Evolutionary conservation across 1,139 yeast species (phyloP).

Genomic region (Taiozyma sp.): DNA sequence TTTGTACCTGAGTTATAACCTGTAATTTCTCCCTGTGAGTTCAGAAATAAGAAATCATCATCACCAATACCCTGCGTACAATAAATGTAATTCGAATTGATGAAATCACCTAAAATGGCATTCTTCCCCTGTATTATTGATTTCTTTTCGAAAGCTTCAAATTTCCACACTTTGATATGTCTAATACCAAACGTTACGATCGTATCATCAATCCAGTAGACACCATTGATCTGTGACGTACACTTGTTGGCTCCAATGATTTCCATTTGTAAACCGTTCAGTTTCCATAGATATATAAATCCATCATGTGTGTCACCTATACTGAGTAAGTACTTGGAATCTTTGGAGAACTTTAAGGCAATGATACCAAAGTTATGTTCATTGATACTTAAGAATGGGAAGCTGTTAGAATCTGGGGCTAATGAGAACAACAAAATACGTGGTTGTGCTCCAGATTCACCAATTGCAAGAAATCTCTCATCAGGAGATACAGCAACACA

Average conservation of each 20-base stretch:
- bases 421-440: conserved; percentile 53
- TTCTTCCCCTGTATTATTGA: conserved; percentile 50
- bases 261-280: conserved; percentile 24
- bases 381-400: conserved; percentile 45
- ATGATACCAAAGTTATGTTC: conserved; percentile 64
- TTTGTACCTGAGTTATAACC: conserved; percentile 13
- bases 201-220: conserved; percentile 45
- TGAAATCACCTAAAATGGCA: conserved; percentile 44
- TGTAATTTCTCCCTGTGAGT: conserved; percentile 38
- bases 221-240: conserved; percentile 47
- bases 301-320: conserved; percentile 65
- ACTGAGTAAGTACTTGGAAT: conserved; percentile 49
- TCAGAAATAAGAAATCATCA: conserved; percentile 33
- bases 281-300: conserved; percentile 53
- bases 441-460: conserved; percentile 65
- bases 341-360: conserved; percentile 50
- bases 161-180: conserved; percentile 55
- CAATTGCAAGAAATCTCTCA: conserved; percentile 50
- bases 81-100: conserved; percentile 43
- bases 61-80: conserved; percentile 20
- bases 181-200: conserved; percentile 54
- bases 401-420: conserved; percentile 40
- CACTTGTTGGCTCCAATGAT: conserved; percentile 51
- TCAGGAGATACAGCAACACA: conserved; percentile 54
- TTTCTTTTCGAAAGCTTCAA: conserved; percentile 27